These are phyloP conservation scores for Crithidia acanthocephali DNA, from an alignment of 208 protist species.

Conservation along the genomic window DNA sequence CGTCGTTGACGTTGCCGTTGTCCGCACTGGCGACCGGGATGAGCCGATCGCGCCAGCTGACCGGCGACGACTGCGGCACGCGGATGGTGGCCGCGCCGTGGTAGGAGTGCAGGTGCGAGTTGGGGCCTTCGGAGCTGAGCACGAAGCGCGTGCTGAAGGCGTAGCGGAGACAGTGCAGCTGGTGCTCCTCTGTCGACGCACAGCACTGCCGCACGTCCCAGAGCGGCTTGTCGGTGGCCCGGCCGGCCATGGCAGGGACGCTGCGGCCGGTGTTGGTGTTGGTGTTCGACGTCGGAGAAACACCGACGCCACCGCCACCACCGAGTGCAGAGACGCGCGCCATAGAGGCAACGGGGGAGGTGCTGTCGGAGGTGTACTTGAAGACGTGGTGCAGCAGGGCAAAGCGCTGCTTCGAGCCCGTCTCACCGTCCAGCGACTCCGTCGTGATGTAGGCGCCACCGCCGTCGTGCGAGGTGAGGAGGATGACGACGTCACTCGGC, in stretches of 20 bases:
- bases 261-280: background rate
- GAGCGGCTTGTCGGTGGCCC: slow-evolving; percentile 2
- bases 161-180: slow-evolving; percentile 35
- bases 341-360: slow-evolving; percentile 2
- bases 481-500: slow-evolving; percentile 88
- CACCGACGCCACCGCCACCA: background rate
- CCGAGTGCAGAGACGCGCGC: background rate
- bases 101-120: slow-evolving; percentile 62
- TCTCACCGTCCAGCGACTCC: slow-evolving; percentile 93
- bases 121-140: slow-evolving; percentile 67
- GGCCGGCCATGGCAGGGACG: background rate
- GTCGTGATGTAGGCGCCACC: slow-evolving; percentile 85
- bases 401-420: slow-evolving; percentile 74
- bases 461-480: slow-evolving; percentile 73
- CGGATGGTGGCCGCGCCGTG: slow-evolving; percentile 41
- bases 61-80: slow-evolving; percentile 18
- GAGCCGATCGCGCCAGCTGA: slow-evolving; percentile 9
- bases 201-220: slow-evolving; percentile 21
- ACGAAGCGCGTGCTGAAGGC: slow-evolving; percentile 23
- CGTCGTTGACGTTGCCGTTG: background rate
- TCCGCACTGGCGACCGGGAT: background rate
- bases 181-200: slow-evolving; percentile 24
- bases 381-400: slow-evolving; percentile 55
- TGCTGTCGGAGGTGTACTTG: slow-evolving; percentile 20
- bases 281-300: background rate